Percentiles rank a stretch among this genome's conserved stretches.
phyloP scores from a whole-genome alignment of 345 rosid species.

The Citropsis articulata region DNA sequence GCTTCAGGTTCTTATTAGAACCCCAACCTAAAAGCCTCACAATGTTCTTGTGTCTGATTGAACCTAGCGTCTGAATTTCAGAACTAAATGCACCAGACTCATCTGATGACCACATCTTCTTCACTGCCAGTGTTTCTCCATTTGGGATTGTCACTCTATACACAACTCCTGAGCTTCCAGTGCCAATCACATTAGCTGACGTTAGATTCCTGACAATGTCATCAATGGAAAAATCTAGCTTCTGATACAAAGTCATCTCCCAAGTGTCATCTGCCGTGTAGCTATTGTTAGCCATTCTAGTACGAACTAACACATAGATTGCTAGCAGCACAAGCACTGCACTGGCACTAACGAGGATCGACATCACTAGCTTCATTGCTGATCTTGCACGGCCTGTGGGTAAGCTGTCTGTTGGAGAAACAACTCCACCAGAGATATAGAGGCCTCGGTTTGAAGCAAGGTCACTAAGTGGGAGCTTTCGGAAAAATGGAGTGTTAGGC shows the following conservation, averaged over 20 bases:
- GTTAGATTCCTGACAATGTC: constrained; percentile 60
- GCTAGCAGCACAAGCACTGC: constrained; percentile 60
- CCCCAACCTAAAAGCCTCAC: constrained; percentile 85
- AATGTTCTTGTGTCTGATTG: constrained; percentile 80
- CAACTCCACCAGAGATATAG: constrained; percentile 40
- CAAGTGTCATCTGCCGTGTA: constrained; percentile 47
- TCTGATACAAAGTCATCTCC: constrained; percentile 83
- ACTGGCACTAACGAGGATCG: constrained; percentile 61
- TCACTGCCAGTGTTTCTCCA: constrained; percentile 80
- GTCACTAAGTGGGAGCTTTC: constrained; percentile 72
- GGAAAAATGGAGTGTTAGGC: constrained; percentile 77
- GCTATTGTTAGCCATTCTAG: constrained; percentile 29
- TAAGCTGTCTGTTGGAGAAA: constrained; percentile 36
- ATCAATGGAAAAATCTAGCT: constrained; percentile 75
- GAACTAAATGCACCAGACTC: constrained; percentile 79
- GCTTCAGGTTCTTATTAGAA: constrained; percentile 66
- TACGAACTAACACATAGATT: constrained; percentile 52
- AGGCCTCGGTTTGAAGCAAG: constrained; percentile 71
- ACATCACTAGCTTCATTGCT: constrained; percentile 55
- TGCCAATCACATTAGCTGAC: constrained; percentile 86
- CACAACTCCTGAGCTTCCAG: constrained; percentile 96
- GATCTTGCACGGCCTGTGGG: constrained; percentile 38
- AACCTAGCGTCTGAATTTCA: constrained; percentile 79
- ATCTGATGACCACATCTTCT: constrained; percentile 91
- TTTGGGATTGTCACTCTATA: constrained; percentile 66